Conservation (phyloP, 202 grass and related monocot species). For the Panicum hallii region DNA sequence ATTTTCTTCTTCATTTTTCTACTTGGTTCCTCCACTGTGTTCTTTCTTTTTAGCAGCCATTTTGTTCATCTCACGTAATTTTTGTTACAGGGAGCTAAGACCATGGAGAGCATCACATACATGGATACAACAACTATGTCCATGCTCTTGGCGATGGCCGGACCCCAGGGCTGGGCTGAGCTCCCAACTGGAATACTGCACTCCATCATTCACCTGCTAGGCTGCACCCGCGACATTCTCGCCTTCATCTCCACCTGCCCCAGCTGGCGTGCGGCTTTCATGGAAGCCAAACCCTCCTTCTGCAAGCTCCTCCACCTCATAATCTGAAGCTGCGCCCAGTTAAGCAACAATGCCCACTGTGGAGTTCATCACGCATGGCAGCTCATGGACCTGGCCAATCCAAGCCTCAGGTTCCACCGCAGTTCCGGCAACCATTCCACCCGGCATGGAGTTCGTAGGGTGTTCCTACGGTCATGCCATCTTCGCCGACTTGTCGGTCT, state of each 20-base stretch:
- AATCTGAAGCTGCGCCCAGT: background rate
- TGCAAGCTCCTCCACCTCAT: background rate
- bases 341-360: background rate
- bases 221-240: background rate
- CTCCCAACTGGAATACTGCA: background rate
- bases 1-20: too few relatives aligned
- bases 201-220: background rate
- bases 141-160: background rate
- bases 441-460: background rate
- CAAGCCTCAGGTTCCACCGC: background rate
- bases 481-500: background rate
- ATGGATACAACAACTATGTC: background rate
- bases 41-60: too few relatives aligned
- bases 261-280: background rate
- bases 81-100: background rate
- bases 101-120: background rate
- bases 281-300: background rate
- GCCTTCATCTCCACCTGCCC: background rate
- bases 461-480: background rate
- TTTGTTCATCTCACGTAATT: too few relatives aligned
- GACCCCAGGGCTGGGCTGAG: conserved; percentile 2
- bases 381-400: background rate
- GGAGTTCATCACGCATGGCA: background rate
- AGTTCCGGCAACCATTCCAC: background rate
- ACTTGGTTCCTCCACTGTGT: too few relatives aligned